Conservation (phyloP, 2,329 filamentous ascomycete species). For the Metarhizium robertsii region DNA sequence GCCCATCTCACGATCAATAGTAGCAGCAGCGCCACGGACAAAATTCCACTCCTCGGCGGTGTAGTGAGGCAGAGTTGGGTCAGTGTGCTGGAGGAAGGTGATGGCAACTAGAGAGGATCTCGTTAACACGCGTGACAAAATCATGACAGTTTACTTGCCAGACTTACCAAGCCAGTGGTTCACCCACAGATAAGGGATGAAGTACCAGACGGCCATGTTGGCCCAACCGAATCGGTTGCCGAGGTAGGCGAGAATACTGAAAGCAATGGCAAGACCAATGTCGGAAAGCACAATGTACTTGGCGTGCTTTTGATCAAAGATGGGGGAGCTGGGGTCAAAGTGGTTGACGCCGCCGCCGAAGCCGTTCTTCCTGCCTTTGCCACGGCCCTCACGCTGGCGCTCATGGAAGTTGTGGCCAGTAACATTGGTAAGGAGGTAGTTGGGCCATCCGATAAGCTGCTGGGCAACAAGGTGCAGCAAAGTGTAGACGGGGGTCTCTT, state of each 20-base stretch:
- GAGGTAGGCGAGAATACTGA: constrained; percentile 54
- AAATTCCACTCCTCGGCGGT: constrained; percentile 81
- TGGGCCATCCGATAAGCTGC: constrained; percentile 87
- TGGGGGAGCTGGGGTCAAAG: constrained; percentile 77
- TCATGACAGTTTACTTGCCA: background rate
- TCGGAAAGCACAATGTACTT: constrained; percentile 82
- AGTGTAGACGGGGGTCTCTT: constrained; percentile 88
- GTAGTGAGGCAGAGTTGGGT: constrained; percentile 91
- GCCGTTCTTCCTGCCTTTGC: constrained; percentile 86
- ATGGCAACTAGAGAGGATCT: constrained; percentile 72
- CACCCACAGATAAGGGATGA: constrained; percentile 91
- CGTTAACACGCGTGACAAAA: constrained; percentile 12
- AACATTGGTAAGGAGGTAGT: constrained; percentile 85
- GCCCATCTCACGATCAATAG: constrained; percentile 94
- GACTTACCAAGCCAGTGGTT: constrained; percentile 96
- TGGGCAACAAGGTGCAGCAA: constrained; percentile 65
- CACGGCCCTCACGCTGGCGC: constrained; percentile 84
- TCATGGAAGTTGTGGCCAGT: constrained; percentile 95
- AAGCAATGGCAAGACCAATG: constrained; percentile 61
- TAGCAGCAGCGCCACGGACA: constrained; percentile 84
- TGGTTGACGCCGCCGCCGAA: constrained; percentile 79
- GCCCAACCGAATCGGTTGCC: constrained; percentile 70
- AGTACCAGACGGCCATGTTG: constrained; percentile 93
- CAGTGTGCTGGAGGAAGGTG: constrained; percentile 95
- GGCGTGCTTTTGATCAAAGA: constrained; percentile 88